Evolutionary conservation across 768 basidiomycete species (phyloP).

Genomic region (Phylloporus rhodoxanthus): DNA sequence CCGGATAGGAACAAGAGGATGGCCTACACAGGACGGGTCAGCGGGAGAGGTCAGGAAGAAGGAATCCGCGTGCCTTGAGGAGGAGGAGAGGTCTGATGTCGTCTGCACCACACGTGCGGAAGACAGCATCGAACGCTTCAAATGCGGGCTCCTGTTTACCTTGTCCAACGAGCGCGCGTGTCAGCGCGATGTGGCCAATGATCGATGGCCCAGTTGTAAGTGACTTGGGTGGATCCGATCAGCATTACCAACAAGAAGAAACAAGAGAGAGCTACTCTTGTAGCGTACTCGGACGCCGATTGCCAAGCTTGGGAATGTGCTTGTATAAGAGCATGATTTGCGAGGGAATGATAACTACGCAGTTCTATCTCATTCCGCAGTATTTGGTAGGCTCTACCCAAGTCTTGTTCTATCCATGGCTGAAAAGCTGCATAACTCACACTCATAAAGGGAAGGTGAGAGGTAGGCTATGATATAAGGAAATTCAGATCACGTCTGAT

Average conservation of each 20-base stretch:
- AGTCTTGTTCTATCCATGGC: not conserved
- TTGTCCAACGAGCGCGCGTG: not conserved
- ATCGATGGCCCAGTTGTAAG: not conserved
- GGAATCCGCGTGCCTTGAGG: not conserved
- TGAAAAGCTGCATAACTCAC: not conserved
- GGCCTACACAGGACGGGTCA: not conserved
- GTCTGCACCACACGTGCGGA: not conserved
- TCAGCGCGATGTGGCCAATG: not conserved
- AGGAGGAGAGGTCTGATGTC: not conserved
- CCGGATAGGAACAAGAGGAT: not conserved
- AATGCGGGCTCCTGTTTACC: not conserved
- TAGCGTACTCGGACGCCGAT: not conserved
- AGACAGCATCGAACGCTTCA: not conserved
- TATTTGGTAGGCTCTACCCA: not conserved
- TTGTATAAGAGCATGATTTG: not conserved
- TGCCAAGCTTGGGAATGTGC: not conserved
- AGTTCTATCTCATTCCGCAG: not conserved
- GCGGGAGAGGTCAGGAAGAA: too few species aligned
- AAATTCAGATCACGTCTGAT: not conserved
- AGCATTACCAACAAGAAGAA: not conserved
- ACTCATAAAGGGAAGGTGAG: not conserved
- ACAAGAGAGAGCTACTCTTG: not conserved
- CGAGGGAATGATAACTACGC: not conserved
- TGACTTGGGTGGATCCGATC: not conserved
- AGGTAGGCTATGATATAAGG: not conserved